Conservation (phyloP, 306 rosid species). For the Senna tora region DNA sequence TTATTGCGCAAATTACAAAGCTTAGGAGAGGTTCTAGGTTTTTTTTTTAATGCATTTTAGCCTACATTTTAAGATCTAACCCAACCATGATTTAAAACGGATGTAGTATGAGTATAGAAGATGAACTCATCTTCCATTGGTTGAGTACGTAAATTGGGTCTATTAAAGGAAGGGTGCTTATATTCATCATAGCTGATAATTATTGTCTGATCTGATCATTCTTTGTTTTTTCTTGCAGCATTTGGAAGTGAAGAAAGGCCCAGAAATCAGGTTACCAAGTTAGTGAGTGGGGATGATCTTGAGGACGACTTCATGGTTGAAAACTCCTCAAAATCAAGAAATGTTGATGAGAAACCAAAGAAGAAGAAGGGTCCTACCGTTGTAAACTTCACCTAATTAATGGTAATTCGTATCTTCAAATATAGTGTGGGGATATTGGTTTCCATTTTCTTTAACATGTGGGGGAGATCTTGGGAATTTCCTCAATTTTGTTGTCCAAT, state of each 20-base stretch:
- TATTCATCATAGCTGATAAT: conserved; percentile 18
- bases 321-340: conserved; percentile 41
- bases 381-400: conserved; percentile 65
- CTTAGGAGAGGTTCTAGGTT: too few relatives aligned
- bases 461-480: neutral
- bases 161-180: conserved; percentile 11
- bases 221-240: conserved; percentile 49
- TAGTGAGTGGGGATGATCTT: conserved; percentile 85
- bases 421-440: conserved; percentile 25
- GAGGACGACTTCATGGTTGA: conserved; percentile 75
- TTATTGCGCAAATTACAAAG: too few relatives aligned
- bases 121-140: neutral
- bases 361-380: conserved; percentile 74
- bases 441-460: conserved; percentile 4
- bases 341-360: conserved; percentile 48
- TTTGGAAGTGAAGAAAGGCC: conserved; percentile 46
- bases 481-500: neutral
- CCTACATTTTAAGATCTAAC: too few relatives aligned
- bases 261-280: conserved; percentile 54
- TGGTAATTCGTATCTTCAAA: conserved; percentile 25
- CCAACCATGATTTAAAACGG: too few relatives aligned
- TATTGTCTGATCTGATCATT: neutral
- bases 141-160: too few relatives aligned
- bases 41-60: too few relatives aligned
- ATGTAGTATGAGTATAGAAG: too few relatives aligned